These are phyloP conservation scores for Fusarium torreyae DNA, from an alignment of 2,329 filamentous ascomycete species.

Conservation along the genomic window DNA sequence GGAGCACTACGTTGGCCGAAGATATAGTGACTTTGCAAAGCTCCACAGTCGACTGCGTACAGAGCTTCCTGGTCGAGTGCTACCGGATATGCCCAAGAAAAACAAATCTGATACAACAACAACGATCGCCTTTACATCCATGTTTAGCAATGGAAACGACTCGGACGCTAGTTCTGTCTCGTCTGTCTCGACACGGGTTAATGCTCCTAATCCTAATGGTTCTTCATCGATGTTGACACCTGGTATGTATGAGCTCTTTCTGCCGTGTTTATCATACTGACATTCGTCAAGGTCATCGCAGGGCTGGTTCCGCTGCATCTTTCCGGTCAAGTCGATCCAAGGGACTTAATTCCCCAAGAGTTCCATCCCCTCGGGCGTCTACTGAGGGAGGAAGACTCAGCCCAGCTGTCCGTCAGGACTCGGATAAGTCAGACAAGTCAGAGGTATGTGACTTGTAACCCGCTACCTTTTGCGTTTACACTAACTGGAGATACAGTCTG, in stretches of 20 bases:
- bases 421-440: conserved; percentile 45
- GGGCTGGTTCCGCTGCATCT: conserved; percentile 50
- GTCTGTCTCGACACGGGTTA: conserved; percentile 79
- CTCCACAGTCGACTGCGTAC: conserved; percentile 84
- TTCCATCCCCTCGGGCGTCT: conserved; percentile 53
- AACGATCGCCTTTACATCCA: conserved; percentile 68
- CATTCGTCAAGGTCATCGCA: conserved; percentile 43
- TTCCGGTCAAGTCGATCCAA: conserved; percentile 52
- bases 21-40: conserved; percentile 89
- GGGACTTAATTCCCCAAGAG: conserved; percentile 50
- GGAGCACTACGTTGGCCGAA: conserved; percentile 84
- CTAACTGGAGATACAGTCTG: conserved; percentile 58
- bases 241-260: conserved; percentile 4
- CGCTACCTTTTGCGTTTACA: no score
- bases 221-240: conserved; percentile 52
- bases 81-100: conserved; percentile 90
- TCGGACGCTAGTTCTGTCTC: conserved; percentile 87
- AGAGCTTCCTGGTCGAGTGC: conserved; percentile 90
- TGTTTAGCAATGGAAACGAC: conserved; percentile 72
- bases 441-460: conserved; percentile 41
- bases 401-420: conserved; percentile 42
- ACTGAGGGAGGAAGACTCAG: conserved; percentile 53
- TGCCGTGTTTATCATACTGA: conserved; percentile 18
- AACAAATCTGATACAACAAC: conserved; percentile 84
- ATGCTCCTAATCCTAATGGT: conserved; percentile 46